Evolutionary conservation across 768 basidiomycete species (phyloP).

Genomic region (Piloderma croceum): DNA sequence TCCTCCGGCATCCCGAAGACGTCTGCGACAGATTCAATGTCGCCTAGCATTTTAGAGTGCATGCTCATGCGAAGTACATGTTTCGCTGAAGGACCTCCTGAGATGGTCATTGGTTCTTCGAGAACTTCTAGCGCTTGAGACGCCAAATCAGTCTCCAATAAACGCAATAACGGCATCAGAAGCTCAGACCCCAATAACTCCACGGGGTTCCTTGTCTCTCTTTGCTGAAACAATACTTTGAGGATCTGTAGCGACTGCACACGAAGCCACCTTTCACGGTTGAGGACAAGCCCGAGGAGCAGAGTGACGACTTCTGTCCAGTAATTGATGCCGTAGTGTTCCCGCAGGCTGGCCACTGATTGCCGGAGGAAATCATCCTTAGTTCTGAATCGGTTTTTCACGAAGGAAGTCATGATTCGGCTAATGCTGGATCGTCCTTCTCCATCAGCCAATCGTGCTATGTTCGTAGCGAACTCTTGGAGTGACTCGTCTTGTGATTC

Average conservation of each 20-base stretch:
- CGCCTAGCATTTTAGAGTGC: conserved; percentile 45
- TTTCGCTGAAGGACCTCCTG: conserved; percentile 69
- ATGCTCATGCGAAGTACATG: conserved; percentile 92
- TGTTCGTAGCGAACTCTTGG: conserved; percentile 65
- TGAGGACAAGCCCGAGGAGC: conserved; percentile 82
- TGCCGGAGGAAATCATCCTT: conserved; percentile 92
- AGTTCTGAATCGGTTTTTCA: conserved; percentile 82
- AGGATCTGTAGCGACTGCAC: conserved; percentile 82
- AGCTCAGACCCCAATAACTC: conserved; percentile 78
- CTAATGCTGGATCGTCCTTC: conserved; percentile 76
- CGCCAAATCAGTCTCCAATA: conserved; percentile 84
- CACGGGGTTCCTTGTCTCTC: conserved; percentile 70
- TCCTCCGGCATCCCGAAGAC: conserved; percentile 79
- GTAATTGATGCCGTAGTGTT: conserved; percentile 70
- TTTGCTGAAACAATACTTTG: conserved; percentile 82
- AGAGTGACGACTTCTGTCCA: conserved; percentile 82
- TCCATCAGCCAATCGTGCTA: conserved; percentile 63
- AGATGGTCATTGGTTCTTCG: conserved; percentile 81
- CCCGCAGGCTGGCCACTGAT: conserved; percentile 77
- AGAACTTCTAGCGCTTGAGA: conserved; percentile 87
- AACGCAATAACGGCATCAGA: conserved; percentile 83
- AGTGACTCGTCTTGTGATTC: conserved; percentile 56
- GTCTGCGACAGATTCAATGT: conserved; percentile 53
- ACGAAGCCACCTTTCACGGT: conserved; percentile 75
- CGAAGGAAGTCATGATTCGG: conserved; percentile 85